Conservation (phyloP, 768 basidiomycete genomes). For the Termitomyces sp. region DNA sequence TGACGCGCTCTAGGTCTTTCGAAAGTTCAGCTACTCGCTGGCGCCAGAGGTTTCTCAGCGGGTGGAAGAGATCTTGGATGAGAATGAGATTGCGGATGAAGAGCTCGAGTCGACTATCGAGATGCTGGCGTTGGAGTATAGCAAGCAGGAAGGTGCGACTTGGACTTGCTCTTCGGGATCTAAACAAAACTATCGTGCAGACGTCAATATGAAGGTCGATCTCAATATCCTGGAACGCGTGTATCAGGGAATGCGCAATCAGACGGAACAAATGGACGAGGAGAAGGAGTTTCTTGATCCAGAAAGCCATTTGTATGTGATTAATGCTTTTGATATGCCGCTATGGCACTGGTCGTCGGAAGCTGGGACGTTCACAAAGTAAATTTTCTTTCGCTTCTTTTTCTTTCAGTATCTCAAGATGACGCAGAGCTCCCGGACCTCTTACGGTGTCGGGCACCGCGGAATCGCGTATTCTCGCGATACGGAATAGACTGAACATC, state of each 20-base stretch:
- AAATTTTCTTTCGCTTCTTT: conserved; percentile 11
- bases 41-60: conserved; percentile 73
- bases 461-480: conserved; percentile 71
- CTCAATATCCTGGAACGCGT: conserved; percentile 61
- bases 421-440: conserved; percentile 42
- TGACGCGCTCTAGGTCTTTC: conserved; percentile 53
- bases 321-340: conserved; percentile 96
- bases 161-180: neutral
- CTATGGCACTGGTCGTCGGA: conserved; percentile 87
- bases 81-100: conserved; percentile 64
- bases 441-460: conserved; percentile 79
- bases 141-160: conserved; percentile 75
- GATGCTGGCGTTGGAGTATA: conserved; percentile 80
- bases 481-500: conserved; percentile 83
- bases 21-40: conserved; percentile 84
- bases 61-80: conserved; percentile 64
- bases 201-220: conserved; percentile 81
- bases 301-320: conserved; percentile 73
- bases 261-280: conserved; percentile 41
- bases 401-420: neutral
- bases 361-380: conserved; percentile 87
- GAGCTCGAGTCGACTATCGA: conserved; percentile 75
- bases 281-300: conserved; percentile 71
- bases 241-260: conserved; percentile 68
- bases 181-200: conserved; percentile 27